A percentile compares a stretch with the other conserved stretches of the same genome.
These are phyloP conservation scores for Aspergillus amoenus DNA, from an alignment of 2,329 filamentous ascomycete genomes.

Conservation along the genomic window DNA sequence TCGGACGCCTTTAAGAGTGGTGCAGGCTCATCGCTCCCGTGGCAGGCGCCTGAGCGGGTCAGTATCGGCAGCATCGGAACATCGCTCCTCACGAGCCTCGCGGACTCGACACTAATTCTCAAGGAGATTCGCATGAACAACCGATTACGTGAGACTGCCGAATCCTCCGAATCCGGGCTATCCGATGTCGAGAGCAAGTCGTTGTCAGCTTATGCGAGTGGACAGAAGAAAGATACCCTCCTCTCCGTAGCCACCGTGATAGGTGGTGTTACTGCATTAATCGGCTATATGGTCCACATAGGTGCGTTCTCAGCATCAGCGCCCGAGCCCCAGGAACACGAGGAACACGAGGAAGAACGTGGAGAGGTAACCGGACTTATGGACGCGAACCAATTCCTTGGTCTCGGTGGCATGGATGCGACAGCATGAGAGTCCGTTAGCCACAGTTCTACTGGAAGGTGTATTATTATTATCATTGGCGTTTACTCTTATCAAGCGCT, in stretches of 20 bases:
- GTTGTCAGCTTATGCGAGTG: conserved; percentile 24
- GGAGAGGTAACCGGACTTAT: conserved; percentile 11
- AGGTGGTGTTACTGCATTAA: conserved; percentile 34
- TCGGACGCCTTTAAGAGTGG: conserved; percentile 20
- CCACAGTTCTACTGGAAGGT: background rate
- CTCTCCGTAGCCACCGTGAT: conserved; percentile 37
- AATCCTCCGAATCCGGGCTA: conserved; percentile 26
- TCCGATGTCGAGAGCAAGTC: conserved; percentile 25
- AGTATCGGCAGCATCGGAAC: conserved; percentile 32
- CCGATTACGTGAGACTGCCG: conserved; percentile 35
- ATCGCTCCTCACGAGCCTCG: conserved; percentile 36
- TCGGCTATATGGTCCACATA: conserved; percentile 37
- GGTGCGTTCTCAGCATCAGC: conserved; percentile 25
- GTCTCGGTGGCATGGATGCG: background rate
- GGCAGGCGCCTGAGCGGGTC: conserved; percentile 35
- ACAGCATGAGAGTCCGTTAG: background rate
- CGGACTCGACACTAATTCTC: conserved; percentile 39
- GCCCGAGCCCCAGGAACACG: conserved; percentile 11
- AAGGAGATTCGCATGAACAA: conserved; percentile 37
- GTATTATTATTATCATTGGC: background rate
- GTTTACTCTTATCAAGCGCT: background rate
- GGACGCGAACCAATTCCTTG: conserved; percentile 20
- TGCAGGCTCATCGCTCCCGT: conserved; percentile 35
- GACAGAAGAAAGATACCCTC: conserved; percentile 34
- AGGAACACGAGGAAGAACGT: conserved; percentile 10